Evolutionary conservation across 2,329 filamentous ascomycete species (phyloP).

Genomic region (Paraphaeosphaeria sporulosa): DNA sequence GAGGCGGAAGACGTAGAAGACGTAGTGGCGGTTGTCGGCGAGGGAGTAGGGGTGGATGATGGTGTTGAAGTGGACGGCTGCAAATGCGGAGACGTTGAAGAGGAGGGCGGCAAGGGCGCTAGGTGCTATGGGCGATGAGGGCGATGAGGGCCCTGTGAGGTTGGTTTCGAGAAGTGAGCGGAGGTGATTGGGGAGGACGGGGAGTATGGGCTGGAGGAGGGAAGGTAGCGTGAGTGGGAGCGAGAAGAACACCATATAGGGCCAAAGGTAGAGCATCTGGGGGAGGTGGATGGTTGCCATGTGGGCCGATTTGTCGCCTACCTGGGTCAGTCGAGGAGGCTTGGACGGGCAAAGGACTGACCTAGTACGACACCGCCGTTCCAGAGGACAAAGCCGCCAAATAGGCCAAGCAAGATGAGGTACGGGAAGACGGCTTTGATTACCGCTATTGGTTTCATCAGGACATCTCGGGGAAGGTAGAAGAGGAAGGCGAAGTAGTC

Average conservation of each 20-base stretch:
- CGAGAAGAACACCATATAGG: slow-evolving; percentile 89
- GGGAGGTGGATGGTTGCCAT: slow-evolving; percentile 86
- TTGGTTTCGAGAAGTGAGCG: slow-evolving; percentile 17
- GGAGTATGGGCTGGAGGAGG: slow-evolving; percentile 52
- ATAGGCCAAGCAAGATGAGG: slow-evolving; percentile 69
- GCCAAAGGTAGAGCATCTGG: slow-evolving; percentile 96
- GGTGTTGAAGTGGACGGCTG: slow-evolving; percentile 80
- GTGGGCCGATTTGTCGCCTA: slow-evolving; percentile 94
- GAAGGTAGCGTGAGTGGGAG: slow-evolving; percentile 74
- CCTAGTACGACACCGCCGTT: slow-evolving; percentile 93
- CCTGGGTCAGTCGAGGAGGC: slow-evolving; percentile 18
- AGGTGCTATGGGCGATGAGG: slow-evolving; percentile 21
- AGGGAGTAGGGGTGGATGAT: slow-evolving; percentile 95
- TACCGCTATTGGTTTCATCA: slow-evolving; percentile 52
- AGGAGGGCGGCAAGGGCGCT: slow-evolving; percentile 39
- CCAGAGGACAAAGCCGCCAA: slow-evolving; percentile 79
- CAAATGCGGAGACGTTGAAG: slow-evolving; percentile 50
- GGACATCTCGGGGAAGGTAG: slow-evolving; percentile 68
- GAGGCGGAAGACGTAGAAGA: slow-evolving; percentile 93
- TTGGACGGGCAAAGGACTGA: slow-evolving; percentile 43
- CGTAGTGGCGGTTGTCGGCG: slow-evolving; percentile 95
- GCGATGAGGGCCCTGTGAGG: slow-evolving; percentile 16
- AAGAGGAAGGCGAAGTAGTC: slow-evolving; percentile 51
- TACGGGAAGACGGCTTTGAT: slow-evolving; percentile 58
- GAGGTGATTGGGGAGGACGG: slow-evolving; percentile 24